Conservation (phyloP, 352 stramenopile species). For the Phytopythium boreale region DNA sequence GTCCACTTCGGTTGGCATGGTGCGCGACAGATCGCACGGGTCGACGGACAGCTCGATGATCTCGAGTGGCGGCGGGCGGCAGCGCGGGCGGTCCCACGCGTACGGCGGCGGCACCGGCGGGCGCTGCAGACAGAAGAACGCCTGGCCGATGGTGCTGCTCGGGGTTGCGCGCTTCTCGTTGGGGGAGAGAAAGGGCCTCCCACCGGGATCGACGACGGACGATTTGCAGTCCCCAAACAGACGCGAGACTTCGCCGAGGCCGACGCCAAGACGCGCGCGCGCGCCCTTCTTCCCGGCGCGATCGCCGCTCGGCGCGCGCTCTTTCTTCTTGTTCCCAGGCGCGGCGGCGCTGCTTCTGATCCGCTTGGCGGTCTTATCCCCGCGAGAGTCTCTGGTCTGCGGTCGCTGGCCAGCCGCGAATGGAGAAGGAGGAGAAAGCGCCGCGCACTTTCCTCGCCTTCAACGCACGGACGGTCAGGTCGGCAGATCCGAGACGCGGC, state of each 20-base stretch:
- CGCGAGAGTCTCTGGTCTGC: not conserved
- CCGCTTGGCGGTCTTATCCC: not conserved
- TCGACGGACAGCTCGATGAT: constrained; percentile 12
- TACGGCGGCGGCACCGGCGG: constrained; percentile 24
- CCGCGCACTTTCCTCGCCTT: not conserved
- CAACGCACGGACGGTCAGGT: not conserved
- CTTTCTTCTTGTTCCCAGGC: not conserved
- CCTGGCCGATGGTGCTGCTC: constrained; percentile 49
- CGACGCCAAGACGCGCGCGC: not conserved
- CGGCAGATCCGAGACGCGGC: constrained; percentile 2
- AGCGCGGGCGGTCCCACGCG: constrained; percentile 9
- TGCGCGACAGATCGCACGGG: constrained; percentile 21
- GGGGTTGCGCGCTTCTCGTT: constrained; percentile 18
- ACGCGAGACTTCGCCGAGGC: not conserved
- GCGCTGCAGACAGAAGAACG: constrained; percentile 49
- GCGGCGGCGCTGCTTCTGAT: not conserved
- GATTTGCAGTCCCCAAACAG: not conserved
- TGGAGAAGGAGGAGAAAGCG: not conserved
- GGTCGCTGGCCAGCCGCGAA: not conserved
- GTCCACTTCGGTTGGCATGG: constrained; percentile 29
- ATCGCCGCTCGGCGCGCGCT: not conserved
- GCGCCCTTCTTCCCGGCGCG: not conserved
- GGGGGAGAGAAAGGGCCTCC: not conserved
- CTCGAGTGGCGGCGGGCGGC: constrained; percentile 6
- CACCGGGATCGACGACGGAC: constrained; percentile 1